Base-by-base conservation (phyloP, 2,329 filamentous ascomycete genomes). In the Apiospora marii region DNA sequence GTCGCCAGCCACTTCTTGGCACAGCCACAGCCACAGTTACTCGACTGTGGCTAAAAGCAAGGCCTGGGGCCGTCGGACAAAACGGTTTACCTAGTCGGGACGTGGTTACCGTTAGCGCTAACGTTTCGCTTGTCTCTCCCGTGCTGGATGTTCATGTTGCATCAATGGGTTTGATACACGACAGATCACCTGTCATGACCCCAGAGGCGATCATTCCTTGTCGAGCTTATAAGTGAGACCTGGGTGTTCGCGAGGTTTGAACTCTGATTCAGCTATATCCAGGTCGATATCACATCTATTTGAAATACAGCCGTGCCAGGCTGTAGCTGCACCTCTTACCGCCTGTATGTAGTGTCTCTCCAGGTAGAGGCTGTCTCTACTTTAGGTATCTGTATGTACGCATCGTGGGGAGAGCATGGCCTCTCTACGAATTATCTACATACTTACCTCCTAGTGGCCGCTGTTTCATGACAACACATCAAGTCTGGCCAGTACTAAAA, bases 391-490 rank as follows among this genome's bases (percentile, higher is more conserved):
- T 41, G 37, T 41, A 41, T 10, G 37, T 41, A 41, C 6, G 10
- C 4, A 30, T 30, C 27, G 27, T 30, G 27, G 27, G 27, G 27
- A 30, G 27, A 30, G 27, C 27, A 30, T 30, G 16, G 44, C 7
- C 44, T 48, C 44, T 22, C 16, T 22, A 22, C 44, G 44, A 7
- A 14, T 19, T 46, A 30, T 30, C 27, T 30, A 30, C 27, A 30
- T 4, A 30, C 27, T 30, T 30, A 30, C 27, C 27, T 22, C 5
- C 37, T n/a, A 41, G 3, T 64, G 58, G 58, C 58, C 58, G 58
- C 19, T 10, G 58, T 64, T 64, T 64, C 58, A 64, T 64, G 58
- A 64, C 58, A 64, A 41, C 58, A 34, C 58, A 64, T 64, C 58
- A 41, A 10, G 8, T 41, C 37, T 41, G 27, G 27, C 27, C 27